Base-by-base conservation (phyloP, 2,329 filamentous ascomycete species). In the Trichoderma endophyticum region DNA sequence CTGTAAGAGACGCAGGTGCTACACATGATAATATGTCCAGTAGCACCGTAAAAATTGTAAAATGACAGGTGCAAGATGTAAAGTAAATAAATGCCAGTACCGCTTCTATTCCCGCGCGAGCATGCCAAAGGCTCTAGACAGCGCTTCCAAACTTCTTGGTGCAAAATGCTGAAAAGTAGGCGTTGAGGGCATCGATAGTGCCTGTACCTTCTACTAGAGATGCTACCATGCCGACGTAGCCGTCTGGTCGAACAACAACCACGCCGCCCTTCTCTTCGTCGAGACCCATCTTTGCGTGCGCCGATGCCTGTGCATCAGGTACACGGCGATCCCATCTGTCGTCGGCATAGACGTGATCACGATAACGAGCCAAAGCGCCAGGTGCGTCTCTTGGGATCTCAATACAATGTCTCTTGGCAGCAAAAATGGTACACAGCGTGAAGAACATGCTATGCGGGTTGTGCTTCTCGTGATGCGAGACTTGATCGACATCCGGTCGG, bases 231-330 rank as follows among this genome's bases (percentile, higher is more conserved):
- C 92, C 93, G 32, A 97, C 91, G 80, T 97, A 96, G 8, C 94
- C 94, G 80, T 97, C 94, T 0, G 95, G 94, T 59, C 94, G 85
- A 8, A 97, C 93, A 11, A 97, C 92, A 2, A 97, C 91, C 2
- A 97, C 88, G 71, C 92, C 94, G 12, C 94, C 94, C 73, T 84
- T 87, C 73, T 92, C 89, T 77, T 91, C 85, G 74, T 92, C 88
- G 30, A 97, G 80, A 0, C 95, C 95, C 86, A 97, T 92, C 86
- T 97, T 97, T 56, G 91, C 90, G 81, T 98, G 95, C 6, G 93
- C 93, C 3, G 93, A 86, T 6, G 91, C 93, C 76, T 86, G 86
- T 1, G 92, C 91, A 24, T 91, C 85, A 0, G 92, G 90, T 1
- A 93, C 91, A 7, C 89, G 86, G 57, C 87, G 84, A 79, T 96